These are phyloP conservation scores for Cordyceps farinosa DNA, from an alignment of 2,329 filamentous ascomycete genomes.

Conservation along the genomic window DNA sequence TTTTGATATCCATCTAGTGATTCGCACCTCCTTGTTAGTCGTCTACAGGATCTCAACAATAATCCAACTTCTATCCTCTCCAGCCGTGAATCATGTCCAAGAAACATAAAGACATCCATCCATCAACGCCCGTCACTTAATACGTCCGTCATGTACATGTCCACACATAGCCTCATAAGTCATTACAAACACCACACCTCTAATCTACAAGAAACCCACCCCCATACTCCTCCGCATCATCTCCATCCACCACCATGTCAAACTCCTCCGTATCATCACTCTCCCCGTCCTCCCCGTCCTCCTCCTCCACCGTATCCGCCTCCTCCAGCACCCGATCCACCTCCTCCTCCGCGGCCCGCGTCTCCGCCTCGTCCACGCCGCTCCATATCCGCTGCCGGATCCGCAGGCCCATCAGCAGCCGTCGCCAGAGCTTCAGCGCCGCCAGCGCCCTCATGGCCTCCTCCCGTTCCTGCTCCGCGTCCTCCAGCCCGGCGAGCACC, in stretches of 20 bases:
- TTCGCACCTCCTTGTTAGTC: no score
- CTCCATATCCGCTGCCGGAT: constrained; percentile 71
- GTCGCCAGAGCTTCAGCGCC: constrained; percentile 62
- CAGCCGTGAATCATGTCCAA: no score
- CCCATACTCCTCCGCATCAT: constrained; percentile 42
- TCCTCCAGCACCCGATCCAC: constrained; percentile 21
- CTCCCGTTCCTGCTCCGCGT: constrained; percentile 62
- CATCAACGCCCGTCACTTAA: background rate
- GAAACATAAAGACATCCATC: background rate
- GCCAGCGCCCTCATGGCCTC: constrained; percentile 69
- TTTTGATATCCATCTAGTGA: no score
- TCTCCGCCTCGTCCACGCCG: constrained; percentile 48
- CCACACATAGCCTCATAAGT: background rate
- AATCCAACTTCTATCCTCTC: background rate
- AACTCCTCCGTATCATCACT: constrained; percentile 44
- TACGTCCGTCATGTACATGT: background rate
- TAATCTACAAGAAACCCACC: constrained; percentile 44
- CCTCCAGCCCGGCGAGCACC: constrained; percentile 64
- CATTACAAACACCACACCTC: background rate
- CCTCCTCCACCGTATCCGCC: constrained; percentile 31
- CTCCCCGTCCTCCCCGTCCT: constrained; percentile 33
- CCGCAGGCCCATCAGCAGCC: constrained; percentile 72
- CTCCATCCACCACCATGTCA: constrained; percentile 34
- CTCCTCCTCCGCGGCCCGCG: constrained; percentile 37
- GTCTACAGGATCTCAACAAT: no score